Evolutionary conservation across 441 rosid species (phyloP).

Genomic region (Isatis lusitanica): DNA sequence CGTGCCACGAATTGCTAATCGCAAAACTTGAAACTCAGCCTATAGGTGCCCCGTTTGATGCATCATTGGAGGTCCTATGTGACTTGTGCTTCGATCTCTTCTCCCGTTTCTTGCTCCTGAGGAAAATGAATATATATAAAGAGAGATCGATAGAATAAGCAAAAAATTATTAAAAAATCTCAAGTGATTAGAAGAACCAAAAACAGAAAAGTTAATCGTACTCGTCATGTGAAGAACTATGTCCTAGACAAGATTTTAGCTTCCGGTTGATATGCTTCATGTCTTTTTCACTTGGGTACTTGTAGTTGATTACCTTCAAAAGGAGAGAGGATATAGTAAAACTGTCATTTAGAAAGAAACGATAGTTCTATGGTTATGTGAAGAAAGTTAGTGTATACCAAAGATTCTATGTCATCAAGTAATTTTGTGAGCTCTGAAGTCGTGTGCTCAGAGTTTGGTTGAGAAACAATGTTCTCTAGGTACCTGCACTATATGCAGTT

Average conservation of each 20-base stretch:
- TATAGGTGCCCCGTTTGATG: slow-evolving; percentile 24
- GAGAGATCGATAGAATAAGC: neutral
- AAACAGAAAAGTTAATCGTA: slow-evolving; percentile 32
- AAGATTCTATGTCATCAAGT: slow-evolving; percentile 56
- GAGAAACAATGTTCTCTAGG: slow-evolving; percentile 50
- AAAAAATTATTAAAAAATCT: neutral
- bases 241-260: slow-evolving; percentile 89
- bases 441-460: slow-evolving; percentile 55
- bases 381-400: slow-evolving; percentile 44
- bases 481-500: slow-evolving; percentile 50
- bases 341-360: neutral
- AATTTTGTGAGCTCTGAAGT: slow-evolving; percentile 53
- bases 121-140: slow-evolving; percentile 12
- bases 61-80: slow-evolving; percentile 59
- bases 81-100: slow-evolving; percentile 89
- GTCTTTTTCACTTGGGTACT: slow-evolving; percentile 86
- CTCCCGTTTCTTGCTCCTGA: slow-evolving; percentile 79
- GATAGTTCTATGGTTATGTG: slow-evolving; percentile 1
- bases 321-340: neutral
- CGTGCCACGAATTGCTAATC: neutral
- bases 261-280: slow-evolving; percentile 94
- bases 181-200: slow-evolving; percentile 7
- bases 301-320: slow-evolving; percentile 58
- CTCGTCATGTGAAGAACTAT: slow-evolving; percentile 81
- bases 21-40: slow-evolving; percentile 15